These are phyloP conservation scores for Pseudisothecium myosuroides DNA, from an alignment of 225 moss, liverwort and hornwort species.

Conservation along the genomic window DNA sequence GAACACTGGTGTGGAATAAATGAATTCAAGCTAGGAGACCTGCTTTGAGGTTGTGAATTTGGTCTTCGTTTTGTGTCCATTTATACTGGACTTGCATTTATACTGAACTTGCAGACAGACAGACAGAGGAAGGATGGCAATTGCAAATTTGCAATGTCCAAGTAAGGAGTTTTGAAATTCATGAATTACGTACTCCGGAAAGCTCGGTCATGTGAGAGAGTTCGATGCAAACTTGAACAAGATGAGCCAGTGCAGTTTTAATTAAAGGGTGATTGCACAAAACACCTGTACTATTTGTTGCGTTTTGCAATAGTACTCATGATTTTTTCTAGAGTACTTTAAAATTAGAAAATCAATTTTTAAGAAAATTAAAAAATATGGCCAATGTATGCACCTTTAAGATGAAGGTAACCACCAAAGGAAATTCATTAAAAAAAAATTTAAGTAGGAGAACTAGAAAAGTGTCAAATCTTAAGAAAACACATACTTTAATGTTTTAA, in stretches of 20 bases:
- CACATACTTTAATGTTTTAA: too few relatives aligned
- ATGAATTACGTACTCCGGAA: background rate
- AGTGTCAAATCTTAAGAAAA: too few relatives aligned
- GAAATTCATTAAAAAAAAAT: too few relatives aligned
- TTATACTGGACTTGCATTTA: background rate
- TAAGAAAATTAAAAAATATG: too few relatives aligned
- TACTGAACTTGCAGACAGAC: background rate
- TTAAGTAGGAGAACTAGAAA: too few relatives aligned
- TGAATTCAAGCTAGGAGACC: background rate
- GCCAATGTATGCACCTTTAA: too few relatives aligned
- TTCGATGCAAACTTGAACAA: background rate
- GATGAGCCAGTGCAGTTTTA: background rate
- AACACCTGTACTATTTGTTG: too few relatives aligned
- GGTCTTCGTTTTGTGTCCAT: background rate
- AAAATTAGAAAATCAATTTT: too few relatives aligned
- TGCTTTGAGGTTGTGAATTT: background rate
- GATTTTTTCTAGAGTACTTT: too few relatives aligned
- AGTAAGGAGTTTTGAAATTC: background rate
- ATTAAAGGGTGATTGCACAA: too few relatives aligned
- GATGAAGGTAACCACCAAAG: too few relatives aligned
- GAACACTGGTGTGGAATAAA: background rate
- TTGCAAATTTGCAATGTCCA: background rate
- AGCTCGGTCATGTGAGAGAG: background rate
- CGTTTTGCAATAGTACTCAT: too few relatives aligned
- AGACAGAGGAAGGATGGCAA: background rate